Conservation (phyloP, 2,329 filamentous ascomycete species). For the Fusarium luffae region DNA sequence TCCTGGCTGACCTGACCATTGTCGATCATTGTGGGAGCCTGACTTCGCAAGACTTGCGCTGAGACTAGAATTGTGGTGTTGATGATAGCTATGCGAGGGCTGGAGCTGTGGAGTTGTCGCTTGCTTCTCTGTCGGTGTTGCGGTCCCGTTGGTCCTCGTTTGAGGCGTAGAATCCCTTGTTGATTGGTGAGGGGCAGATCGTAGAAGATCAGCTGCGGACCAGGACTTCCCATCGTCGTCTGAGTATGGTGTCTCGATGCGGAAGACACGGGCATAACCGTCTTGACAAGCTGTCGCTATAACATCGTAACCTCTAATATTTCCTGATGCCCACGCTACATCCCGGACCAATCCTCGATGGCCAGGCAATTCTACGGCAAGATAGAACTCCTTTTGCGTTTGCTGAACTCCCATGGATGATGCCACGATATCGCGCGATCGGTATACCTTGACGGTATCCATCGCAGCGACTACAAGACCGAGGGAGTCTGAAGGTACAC, state of each 20-base stretch:
- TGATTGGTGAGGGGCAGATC: slow-evolving; percentile 46
- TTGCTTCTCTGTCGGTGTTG: slow-evolving; percentile 33
- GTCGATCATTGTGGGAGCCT: slow-evolving; percentile 58
- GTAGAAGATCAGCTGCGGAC: slow-evolving; percentile 59
- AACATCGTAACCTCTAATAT: slow-evolving; percentile 88
- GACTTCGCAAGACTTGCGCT: slow-evolving; percentile 65
- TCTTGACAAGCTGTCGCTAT: slow-evolving; percentile 95
- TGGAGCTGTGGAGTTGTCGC: slow-evolving; percentile 43
- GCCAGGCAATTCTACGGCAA: slow-evolving; percentile 78
- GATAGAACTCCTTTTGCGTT: slow-evolving; percentile 83
- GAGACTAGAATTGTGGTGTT: slow-evolving; percentile 59
- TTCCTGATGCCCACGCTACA: slow-evolving; percentile 91
- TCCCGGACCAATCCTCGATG: slow-evolving; percentile 85
- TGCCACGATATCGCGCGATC: slow-evolving; percentile 72
- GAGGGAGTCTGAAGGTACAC: slow-evolving; percentile 82
- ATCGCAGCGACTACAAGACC: slow-evolving; percentile 88
- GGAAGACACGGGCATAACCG: slow-evolving; percentile 88
- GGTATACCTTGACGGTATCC: slow-evolving; percentile 83
- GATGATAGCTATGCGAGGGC: slow-evolving; percentile 42
- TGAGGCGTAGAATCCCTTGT: slow-evolving; percentile 46
- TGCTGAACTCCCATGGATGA: slow-evolving; percentile 62
- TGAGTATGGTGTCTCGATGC: slow-evolving; percentile 71
- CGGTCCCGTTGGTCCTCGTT: slow-evolving; percentile 47
- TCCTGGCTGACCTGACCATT: slow-evolving; percentile 69
- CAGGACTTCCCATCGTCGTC: slow-evolving; percentile 62